Base-by-base conservation (phyloP, 176 grass and related monocot species). In the Triticum dicoccoides region DNA sequence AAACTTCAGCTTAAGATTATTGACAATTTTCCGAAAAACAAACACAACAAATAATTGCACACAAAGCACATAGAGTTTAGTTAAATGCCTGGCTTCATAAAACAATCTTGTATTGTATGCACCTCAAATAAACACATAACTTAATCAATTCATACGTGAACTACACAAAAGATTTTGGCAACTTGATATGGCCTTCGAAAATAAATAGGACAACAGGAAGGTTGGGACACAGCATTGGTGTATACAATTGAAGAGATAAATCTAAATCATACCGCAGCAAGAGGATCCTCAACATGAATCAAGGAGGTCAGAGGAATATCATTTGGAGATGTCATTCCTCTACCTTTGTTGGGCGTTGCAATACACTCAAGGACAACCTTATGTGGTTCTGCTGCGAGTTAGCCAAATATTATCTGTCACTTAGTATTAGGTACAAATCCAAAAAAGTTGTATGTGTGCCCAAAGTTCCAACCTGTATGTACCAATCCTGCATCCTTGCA, bases 221-320 rank as follows among this genome's bases (percentile, higher is more conserved):
- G 59, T 21, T 15, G 59, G 78, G 65, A 77, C 84, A 69, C n/a
- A 21, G 32, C 63, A 88, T 52, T 56, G 23, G 12, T 29, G 47
- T 44, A 72, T 67, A 77, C 34, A 73, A 18, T 54, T 61, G 32
- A 90, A 47, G 30, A 75, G 6, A 78, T 71, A 35, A 29, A 6
- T 67, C 59, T 63, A 54, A 13, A 74, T 73, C 63, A 79, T 98
- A 98, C 93, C 84, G 84, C 93, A 20, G 93, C 88, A 89, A 98
- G 88, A 86, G 93, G 93, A 47, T 94, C 84, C 91, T 98, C 96
- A 23, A 79, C 35, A 69, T 98, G 96, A 92, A 98, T 84, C 84
- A 96, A 89, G 3, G 88, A 94, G 82, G 90, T 81, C 59, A 88
- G 93, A 52, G 78, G 62, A 29, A 96, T 95, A 71, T 96, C 91